Base-by-base conservation (phyloP, 2,329 filamentous ascomycete species). In the Phaeosphaeria sp. region DNA sequence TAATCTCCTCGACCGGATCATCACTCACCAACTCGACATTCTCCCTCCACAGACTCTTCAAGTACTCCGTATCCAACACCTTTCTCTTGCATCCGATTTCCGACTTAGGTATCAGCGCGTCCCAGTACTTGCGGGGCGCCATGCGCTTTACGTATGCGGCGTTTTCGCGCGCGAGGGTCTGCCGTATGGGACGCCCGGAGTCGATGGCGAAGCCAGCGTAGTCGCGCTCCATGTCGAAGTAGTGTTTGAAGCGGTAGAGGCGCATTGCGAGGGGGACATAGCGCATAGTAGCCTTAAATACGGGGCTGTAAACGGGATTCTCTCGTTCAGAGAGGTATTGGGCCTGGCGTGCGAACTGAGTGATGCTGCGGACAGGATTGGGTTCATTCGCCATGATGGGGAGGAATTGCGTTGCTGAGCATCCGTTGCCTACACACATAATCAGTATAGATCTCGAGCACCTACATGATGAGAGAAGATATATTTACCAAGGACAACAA, bases 281-380 rank as follows among this genome's bases (percentile, higher is more conserved):
- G 33, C 76, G 73, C 79, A 84, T 81, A 2, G 76, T 57, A n/a
- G 69, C 73, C 62, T 81, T 79, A 70, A 81, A 82, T 0, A 68
- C 76, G 73, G 59, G 21, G 20, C 21, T 40, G 18, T 83, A 83
- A 47, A 69, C 56, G 0, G 76, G 79, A 50, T 82, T 82, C 0
- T 78, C 74, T 11, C 81, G 75, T 48, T 81, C 78, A 2, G 78
- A 73, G 1, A 85, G 72, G 72, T 80, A 85, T 57, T 85, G 83
- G 4, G 82, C 72, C 67, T 84, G 82, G 8, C 81, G 79, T n/a
- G 73, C 78, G 60, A 85, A 84, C 49, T 85, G 82, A 0, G 77
- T 80, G 21, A 83, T 69, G 22, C 74, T 76, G 20, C 70, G 75
- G 9, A 76, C 80, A 4, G 76, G 70, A 13, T 64, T 65, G 2